Conservation (phyloP, 1,139 yeast species). For the Geotrichum bryndzae region DNA sequence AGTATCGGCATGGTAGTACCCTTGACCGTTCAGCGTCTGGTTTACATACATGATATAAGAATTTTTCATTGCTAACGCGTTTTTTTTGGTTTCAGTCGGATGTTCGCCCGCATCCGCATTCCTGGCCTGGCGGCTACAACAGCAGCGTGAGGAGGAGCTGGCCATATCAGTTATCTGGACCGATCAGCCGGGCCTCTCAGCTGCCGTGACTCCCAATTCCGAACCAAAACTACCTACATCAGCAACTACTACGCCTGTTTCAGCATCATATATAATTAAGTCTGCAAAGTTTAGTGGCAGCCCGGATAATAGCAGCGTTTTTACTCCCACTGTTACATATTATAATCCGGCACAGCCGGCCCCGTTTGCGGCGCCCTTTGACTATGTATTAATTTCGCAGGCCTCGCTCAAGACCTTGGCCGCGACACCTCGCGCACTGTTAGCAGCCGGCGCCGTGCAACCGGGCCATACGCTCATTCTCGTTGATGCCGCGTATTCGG, state of each 20-base stretch:
- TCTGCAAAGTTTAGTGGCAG: conserved; percentile 28
- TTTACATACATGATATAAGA: neutral
- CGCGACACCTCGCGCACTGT: conserved; percentile 9
- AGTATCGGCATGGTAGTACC: too few relatives aligned
- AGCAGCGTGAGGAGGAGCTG: conserved; percentile 12
- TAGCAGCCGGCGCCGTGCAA: conserved; percentile 17
- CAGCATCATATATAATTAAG: conserved; percentile 16
- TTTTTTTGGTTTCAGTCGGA: conserved; percentile 22
- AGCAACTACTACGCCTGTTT: conserved; percentile 5
- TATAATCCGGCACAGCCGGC: conserved; percentile 15
- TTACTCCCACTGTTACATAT: conserved; percentile 12
- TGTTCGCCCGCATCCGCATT: conserved; percentile 26
- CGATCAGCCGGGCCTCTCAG: conserved; percentile 23
- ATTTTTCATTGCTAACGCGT: neutral
- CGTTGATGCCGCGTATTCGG: conserved; percentile 31
- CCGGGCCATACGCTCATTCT: conserved; percentile 30
- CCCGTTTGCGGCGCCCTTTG: conserved; percentile 20
- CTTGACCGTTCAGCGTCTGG: neutral
- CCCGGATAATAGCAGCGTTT: conserved; percentile 11
- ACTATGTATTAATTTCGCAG: conserved; percentile 30
- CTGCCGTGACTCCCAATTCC: conserved; percentile 3
- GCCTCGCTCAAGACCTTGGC: conserved; percentile 27
- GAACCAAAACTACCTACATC: conserved; percentile 6
- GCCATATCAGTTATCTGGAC: conserved; percentile 18
- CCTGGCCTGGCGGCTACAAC: conserved; percentile 26